These are phyloP conservation scores for Nyssa sinensis DNA, from an alignment of 148 eudicot species.

Conservation along the genomic window DNA sequence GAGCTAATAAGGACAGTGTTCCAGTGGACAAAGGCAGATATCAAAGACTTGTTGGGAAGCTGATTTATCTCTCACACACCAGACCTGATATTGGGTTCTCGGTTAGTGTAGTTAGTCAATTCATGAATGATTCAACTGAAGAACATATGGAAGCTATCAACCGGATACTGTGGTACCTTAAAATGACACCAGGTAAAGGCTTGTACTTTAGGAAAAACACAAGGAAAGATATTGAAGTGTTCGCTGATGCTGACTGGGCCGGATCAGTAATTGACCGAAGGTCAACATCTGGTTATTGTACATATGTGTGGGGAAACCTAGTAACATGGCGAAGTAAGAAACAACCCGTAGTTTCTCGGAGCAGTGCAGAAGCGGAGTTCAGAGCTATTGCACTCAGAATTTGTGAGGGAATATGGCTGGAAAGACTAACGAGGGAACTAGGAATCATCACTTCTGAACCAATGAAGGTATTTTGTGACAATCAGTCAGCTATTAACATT, in stretches of 20 bases:
- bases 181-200: background rate
- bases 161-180: background rate
- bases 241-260: background rate
- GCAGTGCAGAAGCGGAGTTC: conserved; percentile 1
- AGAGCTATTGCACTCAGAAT: background rate
- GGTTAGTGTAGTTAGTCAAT: too few relatives aligned
- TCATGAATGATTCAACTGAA: too few relatives aligned
- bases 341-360: too few relatives aligned
- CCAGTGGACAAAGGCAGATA: too few relatives aligned
- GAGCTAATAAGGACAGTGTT: background rate
- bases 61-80: too few relatives aligned
- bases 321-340: too few relatives aligned
- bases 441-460: background rate
- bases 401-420: conserved; percentile 6
- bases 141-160: background rate
- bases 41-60: too few relatives aligned
- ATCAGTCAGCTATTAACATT: too few relatives aligned
- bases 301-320: too few relatives aligned
- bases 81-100: too few relatives aligned
- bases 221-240: background rate
- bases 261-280: too few relatives aligned
- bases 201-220: background rate
- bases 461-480: background rate
- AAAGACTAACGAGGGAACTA: background rate
- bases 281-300: background rate